phyloP scores from a whole-genome alignment of 805 yeast species.

The Saccharomycopsis sp. region DNA sequence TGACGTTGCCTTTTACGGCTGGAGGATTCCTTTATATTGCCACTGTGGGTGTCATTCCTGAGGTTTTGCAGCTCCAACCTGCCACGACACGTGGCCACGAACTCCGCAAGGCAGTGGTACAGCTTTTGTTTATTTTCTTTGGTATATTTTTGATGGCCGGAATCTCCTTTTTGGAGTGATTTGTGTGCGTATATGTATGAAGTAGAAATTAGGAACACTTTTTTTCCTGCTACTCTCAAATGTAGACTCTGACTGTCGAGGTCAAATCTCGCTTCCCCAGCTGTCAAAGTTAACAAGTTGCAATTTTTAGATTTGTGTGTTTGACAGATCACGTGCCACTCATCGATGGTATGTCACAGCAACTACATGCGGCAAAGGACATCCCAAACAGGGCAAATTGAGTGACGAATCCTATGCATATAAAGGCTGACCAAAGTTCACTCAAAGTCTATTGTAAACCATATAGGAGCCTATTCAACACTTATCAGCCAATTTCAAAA shows the following conservation, averaged over 20 bases:
- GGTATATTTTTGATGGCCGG: constrained; percentile 55
- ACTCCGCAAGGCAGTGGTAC: constrained; percentile 35
- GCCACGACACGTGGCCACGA: constrained; percentile 35
- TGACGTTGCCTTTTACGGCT: constrained; percentile 64
- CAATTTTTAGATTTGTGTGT: too few relatives aligned
- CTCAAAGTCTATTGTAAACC: too few relatives aligned
- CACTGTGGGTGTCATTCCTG: constrained; percentile 70
- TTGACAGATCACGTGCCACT: background rate
- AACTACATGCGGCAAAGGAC: background rate
- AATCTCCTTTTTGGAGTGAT: constrained; percentile 40
- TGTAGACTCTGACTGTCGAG: too few relatives aligned
- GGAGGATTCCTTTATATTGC: constrained; percentile 74
- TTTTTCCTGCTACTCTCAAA: too few relatives aligned
- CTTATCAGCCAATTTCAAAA: too few relatives aligned
- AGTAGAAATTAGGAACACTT: background rate
- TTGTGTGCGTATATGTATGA: background rate
- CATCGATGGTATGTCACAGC: background rate
- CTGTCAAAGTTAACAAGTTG: background rate
- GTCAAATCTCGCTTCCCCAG: too few relatives aligned
- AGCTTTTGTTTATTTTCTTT: constrained; percentile 41
- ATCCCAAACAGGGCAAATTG: too few relatives aligned
- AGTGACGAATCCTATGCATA: too few relatives aligned
- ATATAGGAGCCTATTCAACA: too few relatives aligned
- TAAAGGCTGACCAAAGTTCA: too few relatives aligned
- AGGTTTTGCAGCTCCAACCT: constrained; percentile 42